Base-by-base conservation (phyloP, 345 rosid species). In the Barbarea vulgaris region DNA sequence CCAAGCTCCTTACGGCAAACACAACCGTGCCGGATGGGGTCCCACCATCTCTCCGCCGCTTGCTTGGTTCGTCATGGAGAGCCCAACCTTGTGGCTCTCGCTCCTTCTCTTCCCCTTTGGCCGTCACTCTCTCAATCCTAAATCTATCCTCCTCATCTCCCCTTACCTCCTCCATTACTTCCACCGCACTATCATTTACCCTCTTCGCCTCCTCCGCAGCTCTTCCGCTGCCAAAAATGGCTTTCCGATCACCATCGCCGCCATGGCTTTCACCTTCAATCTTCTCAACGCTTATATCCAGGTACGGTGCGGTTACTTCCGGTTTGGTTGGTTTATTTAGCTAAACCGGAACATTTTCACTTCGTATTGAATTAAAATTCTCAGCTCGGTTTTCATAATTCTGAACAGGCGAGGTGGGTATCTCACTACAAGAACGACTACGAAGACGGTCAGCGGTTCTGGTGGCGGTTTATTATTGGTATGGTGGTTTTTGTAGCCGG, bases 31-130 rank as follows among this genome's bases (percentile, higher is more conserved):
- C 1, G 97, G 99, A 2, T 96, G 97, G 96, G 99, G 99, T 5
- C 97, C 96, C 57, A 80, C 88, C 63, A 50, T 96, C 31, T 73
- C 90, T 11, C 81, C 97, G 1, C 81, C 97, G 5, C 37, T 89
- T 50, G 98, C 98, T 44, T 96, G 99, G 99, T 86, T 91, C 77
- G 70, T 93, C 69, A 95, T 90, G 99, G 99, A 93, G 77, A 88
- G 91, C 71, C 98, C 99, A 41, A 81, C 93, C 13, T 76, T 90
- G 1, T 88, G 91, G 91, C 86, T 95, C 54, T 75, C 98, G 0
- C 67, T 91, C 69, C 64, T 85, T n/a, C 74, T 93, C 81, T 89
- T 90, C 65, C 90, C 97, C 34, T 83, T 54, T 22, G 97, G 97
- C 46, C 88, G 56, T 33, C 85, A 91, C 73, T 72, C 66, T 70